phyloP scores from a whole-genome alignment of 352 stramenopile genomes.

The Globisporangium rhizosaccharum region DNA sequence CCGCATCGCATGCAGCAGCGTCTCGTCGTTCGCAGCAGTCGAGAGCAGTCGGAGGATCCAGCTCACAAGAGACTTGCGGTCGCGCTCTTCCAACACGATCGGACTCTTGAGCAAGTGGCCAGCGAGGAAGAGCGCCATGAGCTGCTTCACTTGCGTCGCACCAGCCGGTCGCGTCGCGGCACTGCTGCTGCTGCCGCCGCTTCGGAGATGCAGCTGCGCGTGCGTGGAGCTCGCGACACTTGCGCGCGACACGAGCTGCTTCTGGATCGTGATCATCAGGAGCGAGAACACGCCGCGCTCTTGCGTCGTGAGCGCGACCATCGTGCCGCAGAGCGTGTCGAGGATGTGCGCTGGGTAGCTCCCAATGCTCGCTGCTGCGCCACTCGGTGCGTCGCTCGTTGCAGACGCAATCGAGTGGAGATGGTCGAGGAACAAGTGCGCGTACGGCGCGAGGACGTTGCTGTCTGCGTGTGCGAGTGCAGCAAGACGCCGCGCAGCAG shows the following conservation, averaged over 20 bases:
- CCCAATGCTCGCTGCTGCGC: conserved; percentile 6
- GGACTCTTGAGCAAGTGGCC: conserved; percentile 56
- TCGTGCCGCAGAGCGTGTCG: conserved; percentile 61
- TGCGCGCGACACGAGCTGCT: conserved; percentile 54
- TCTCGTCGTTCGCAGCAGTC: conserved; percentile 52
- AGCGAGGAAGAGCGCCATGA: conserved; percentile 76
- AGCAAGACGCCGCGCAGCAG: conserved; percentile 41
- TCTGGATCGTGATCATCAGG: conserved; percentile 85
- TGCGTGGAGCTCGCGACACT: conserved; percentile 12
- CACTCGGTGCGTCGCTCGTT: conserved; percentile 17
- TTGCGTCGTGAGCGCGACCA: conserved; percentile 57
- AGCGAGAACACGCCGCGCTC: conserved; percentile 67
- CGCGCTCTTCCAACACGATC: conserved; percentile 40
- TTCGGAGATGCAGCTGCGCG: conserved; percentile 18
- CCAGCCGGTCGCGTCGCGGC: conserved; percentile 16
- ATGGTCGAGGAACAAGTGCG: conserved; percentile 76
- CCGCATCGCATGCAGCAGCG: conserved; percentile 52
- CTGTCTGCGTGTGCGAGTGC: conserved; percentile 34
- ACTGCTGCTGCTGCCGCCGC: conserved; percentile 5
- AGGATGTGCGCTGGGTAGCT: conserved; percentile 58
- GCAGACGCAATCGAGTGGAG: conserved; percentile 58
- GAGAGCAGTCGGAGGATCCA: conserved; percentile 72
- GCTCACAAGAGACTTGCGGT: conserved; percentile 54
- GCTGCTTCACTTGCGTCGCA: conserved; percentile 52
- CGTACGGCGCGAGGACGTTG: conserved; percentile 39